phyloP scores from a whole-genome alignment of 2,329 filamentous ascomycete species.

The Helotiales sp. region DNA sequence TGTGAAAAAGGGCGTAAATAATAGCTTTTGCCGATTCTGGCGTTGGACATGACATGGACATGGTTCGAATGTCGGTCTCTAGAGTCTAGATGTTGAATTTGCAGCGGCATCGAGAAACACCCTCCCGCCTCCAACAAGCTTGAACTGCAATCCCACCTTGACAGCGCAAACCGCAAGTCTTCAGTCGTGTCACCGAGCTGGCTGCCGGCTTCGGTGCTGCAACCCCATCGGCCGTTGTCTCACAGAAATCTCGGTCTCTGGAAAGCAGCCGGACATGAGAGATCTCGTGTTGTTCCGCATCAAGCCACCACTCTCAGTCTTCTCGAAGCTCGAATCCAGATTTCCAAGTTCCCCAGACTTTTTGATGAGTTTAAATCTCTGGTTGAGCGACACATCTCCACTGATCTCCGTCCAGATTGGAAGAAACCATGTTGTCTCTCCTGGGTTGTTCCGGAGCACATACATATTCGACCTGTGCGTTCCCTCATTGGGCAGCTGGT shows the following conservation, averaged over 20 bases:
- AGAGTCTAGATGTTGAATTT: too few relatives aligned
- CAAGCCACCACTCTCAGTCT: background rate
- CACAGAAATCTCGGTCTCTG: background rate
- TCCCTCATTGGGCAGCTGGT: slow-evolving; percentile 2
- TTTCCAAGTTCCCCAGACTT: background rate
- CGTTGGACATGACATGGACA: background rate
- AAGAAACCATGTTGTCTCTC: background rate
- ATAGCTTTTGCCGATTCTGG: background rate
- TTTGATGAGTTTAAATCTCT: background rate
- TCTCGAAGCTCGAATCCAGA: slow-evolving; percentile 11
- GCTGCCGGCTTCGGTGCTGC: background rate
- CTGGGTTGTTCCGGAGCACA: background rate
- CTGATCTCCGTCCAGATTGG: background rate
- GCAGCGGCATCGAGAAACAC: too few relatives aligned
- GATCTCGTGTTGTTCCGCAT: slow-evolving; percentile 5
- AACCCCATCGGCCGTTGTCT: slow-evolving; percentile 7
- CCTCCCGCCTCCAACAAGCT: background rate
- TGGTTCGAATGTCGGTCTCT: too few relatives aligned
- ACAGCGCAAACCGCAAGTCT: background rate
- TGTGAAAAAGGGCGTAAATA: background rate
- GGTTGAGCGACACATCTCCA: background rate
- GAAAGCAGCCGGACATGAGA: background rate
- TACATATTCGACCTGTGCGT: background rate
- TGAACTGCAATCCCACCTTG: background rate
- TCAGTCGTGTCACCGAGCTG: background rate